Base-by-base conservation (phyloP, 495 filamentous ascomycete genomes). In the Podospora anserina region DNA sequence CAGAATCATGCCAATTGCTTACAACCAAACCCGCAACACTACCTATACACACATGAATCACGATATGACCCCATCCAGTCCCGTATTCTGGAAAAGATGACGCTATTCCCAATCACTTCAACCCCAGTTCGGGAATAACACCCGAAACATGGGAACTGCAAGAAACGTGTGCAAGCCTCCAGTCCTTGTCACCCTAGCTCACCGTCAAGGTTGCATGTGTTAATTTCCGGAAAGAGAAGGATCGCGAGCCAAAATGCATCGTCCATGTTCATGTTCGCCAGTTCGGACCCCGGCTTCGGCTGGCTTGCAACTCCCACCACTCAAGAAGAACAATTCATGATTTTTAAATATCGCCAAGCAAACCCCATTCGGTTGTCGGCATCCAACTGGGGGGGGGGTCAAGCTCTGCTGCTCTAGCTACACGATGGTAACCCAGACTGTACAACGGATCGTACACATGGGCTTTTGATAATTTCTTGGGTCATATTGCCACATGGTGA, bases 131-230 rank as follows among this genome's bases (percentile, higher is more conserved):
- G 39, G 39, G 39, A 49, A 49, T 49, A 49, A 49, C 39, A 49
- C 39, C 39, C 30, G 30, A 32, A 16, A 6, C 9, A 39, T 39
- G 34, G 34, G 23, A 6, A 49, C 5, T 49, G 15, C 39, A 49
- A 49, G 39, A 49, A 18, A 49, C 13, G 13, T 49, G 15, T 49
- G 39, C 7, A 49, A 49, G 15, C 15, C 39, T 23, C 39, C 3
- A 16, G 39, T 49, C 13, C 13, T 49, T 11, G 13, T 49, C 39
- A 49, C 39, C 39, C 6, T 49, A 13, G 39, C 39, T 28, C 0
- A 28, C 67, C 63, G 67, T 55, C 55, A 58, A 19, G n/a, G 55
- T 58, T 58, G 23, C 55, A 58, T 58, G 55, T 19, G 55, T 19
- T 58, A 58, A 58, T 58, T 58, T 58, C 55, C 55, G 55, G 18